Conservation (phyloP, 129 eudicot genomes). For the Centaurea solstitialis region DNA sequence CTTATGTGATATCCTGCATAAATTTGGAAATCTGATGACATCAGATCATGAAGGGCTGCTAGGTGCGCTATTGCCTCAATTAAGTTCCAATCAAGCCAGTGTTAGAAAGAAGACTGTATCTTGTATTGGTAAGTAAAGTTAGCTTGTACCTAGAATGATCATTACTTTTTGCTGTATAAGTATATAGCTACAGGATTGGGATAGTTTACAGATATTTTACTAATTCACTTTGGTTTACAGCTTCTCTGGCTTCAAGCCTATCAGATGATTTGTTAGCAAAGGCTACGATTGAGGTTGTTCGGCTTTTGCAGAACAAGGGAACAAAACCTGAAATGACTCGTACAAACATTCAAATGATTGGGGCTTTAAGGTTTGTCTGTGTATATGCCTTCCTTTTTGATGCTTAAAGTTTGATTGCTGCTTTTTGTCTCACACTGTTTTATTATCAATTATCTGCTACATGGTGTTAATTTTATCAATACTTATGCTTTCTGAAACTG, state of each 20-base stretch:
- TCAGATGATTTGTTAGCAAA: conserved; percentile 97
- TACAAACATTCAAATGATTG: conserved; percentile 95
- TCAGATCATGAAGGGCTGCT: conserved; percentile 81
- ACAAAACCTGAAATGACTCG: conserved; percentile 81
- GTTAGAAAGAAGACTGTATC: conserved; percentile 94
- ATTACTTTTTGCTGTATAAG: neutral
- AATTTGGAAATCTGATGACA: conserved; percentile 87
- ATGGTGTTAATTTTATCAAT: neutral
- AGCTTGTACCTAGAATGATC: conserved; percentile 2
- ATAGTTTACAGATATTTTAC: neutral
- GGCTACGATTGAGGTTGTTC: conserved; percentile 84
- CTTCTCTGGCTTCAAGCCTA: conserved; percentile 87
- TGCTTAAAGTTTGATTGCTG: neutral
- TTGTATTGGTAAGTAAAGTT: conserved; percentile 72
- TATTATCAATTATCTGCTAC: neutral
- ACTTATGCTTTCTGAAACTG: neutral
- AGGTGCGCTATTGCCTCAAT: conserved; percentile 80
- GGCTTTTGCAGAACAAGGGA: conserved; percentile 59
- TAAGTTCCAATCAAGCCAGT: conserved; percentile 91
- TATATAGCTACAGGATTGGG: neutral
- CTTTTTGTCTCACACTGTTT: neutral
- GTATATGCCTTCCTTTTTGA: conserved; percentile 5
- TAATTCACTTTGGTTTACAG: conserved; percentile 38
- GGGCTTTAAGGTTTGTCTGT: conserved; percentile 69
- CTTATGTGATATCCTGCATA: conserved; percentile 84